These are phyloP conservation scores for Cyclaneusma minus DNA, from an alignment of 2,329 filamentous ascomycete species.

Conservation along the genomic window DNA sequence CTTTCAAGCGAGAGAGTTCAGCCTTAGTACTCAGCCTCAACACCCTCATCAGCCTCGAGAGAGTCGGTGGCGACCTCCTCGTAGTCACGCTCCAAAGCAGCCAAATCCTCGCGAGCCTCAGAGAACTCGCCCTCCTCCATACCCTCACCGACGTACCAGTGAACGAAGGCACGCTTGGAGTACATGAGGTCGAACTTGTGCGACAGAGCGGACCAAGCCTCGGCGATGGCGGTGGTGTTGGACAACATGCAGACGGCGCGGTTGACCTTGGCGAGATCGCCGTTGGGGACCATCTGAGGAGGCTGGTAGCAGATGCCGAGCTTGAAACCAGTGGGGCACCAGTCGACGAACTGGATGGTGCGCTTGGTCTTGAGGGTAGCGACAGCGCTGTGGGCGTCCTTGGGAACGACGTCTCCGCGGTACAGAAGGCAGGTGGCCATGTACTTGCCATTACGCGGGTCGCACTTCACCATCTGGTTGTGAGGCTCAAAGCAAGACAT, in stretches of 20 bases:
- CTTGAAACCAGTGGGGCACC: conserved; percentile 99
- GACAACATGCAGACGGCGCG: conserved; percentile 98
- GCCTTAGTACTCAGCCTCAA: conserved; percentile 87
- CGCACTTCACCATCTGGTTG: conserved; percentile 99
- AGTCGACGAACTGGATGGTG: conserved; percentile 98
- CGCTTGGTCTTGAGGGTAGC: conserved; percentile 98
- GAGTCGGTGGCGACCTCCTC: conserved; percentile 97
- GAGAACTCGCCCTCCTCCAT: conserved; percentile 99
- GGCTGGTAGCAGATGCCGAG: conserved; percentile 99
- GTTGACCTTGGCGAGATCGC: conserved; percentile 94
- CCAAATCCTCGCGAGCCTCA: conserved; percentile 95
- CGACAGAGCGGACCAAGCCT: conserved; percentile 92
- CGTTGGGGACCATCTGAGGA: conserved; percentile 88
- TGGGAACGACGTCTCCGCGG: conserved; percentile 94
- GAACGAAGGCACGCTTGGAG: conserved; percentile 99
- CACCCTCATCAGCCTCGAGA: conserved; percentile 68
- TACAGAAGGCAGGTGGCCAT: conserved; percentile 98
- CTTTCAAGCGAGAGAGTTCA: too few relatives aligned
- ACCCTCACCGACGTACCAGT: conserved; percentile 99
- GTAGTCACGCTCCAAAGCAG: conserved; percentile 95
- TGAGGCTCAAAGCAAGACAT: conserved; percentile 99
- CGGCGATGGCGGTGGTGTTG: conserved; percentile 96
- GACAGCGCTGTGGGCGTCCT: conserved; percentile 84
- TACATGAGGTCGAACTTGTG: conserved; percentile 99
- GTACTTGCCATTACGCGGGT: conserved; percentile 98